Conservation (phyloP, 2,329 filamentous ascomycete genomes). For the Trichoderma sp. region DNA sequence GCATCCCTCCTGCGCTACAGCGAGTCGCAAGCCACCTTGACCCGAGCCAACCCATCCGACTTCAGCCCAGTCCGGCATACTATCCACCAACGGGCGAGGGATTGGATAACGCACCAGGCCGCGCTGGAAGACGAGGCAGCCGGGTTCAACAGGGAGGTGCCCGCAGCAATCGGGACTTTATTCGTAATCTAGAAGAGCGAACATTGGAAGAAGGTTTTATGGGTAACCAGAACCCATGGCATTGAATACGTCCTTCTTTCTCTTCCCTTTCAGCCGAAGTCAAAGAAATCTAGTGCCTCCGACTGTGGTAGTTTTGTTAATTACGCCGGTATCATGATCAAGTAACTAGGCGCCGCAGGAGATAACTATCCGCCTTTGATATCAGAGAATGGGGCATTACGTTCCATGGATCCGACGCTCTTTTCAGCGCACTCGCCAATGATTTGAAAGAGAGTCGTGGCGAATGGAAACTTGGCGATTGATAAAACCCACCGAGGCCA, state of each 20-base stretch:
- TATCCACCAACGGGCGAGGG: constrained; percentile 90
- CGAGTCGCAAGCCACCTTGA: constrained; percentile 95
- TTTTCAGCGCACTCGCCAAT: neutral
- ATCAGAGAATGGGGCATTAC: neutral
- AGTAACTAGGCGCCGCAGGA: neutral
- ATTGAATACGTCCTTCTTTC: constrained; percentile 51
- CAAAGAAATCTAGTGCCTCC: neutral
- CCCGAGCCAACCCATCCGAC: constrained; percentile 86
- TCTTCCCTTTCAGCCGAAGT: neutral
- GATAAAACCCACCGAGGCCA: neutral
- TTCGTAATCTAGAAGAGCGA: constrained; percentile 89
- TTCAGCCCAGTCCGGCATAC: constrained; percentile 95
- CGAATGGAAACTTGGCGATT: neutral
- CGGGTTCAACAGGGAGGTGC: constrained; percentile 60
- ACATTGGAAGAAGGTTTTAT: constrained; percentile 93
- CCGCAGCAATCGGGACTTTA: constrained; percentile 79
- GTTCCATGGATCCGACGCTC: neutral
- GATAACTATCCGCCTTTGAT: neutral
- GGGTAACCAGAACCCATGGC: constrained; percentile 64
- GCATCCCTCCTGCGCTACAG: constrained; percentile 90
- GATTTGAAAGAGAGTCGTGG: neutral
- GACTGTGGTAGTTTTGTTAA: neutral
- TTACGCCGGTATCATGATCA: neutral
- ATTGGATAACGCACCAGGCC: constrained; percentile 58
- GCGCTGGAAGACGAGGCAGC: constrained; percentile 73